phyloP scores from a whole-genome alignment of 75 land plant genomes.

The Gnetum montanum region DNA sequence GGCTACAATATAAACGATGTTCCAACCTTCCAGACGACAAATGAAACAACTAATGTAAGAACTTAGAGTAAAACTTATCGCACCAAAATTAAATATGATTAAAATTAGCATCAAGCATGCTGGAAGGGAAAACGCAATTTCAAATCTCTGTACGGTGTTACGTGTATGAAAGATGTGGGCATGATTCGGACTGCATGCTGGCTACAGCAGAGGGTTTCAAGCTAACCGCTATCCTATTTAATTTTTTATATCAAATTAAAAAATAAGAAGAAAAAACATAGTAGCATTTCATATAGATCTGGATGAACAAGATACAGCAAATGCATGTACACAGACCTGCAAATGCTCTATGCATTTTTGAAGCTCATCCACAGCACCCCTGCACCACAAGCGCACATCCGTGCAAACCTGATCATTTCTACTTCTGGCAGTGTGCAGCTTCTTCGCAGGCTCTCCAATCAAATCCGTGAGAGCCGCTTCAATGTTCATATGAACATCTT shows the following conservation, averaged over 20 bases:
- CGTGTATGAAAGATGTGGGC: background rate
- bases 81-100: too few species aligned
- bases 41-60: too few species aligned
- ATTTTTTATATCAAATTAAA: conserved; percentile 1
- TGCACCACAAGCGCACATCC: conserved; percentile 94
- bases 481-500: conserved; percentile 99
- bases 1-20: too few species aligned
- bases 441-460: conserved; percentile 96
- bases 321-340: too few species aligned
- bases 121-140: too few species aligned
- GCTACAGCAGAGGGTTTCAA: background rate
- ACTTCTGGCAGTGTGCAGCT: conserved; percentile 95
- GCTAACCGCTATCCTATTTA: background rate
- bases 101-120: too few species aligned
- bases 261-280: conserved; percentile 5
- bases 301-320: too few species aligned
- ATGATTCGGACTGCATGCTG: background rate
- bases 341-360: conserved; percentile 34
- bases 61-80: too few species aligned
- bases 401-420: conserved; percentile 96
- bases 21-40: too few species aligned
- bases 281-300: too few species aligned
- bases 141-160: too few species aligned
- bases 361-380: conserved; percentile 76
- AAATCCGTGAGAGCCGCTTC: conserved; percentile 89